A percentile compares a stretch with the other conserved stretches of the same genome.
Conservation (phyloP, 2,329 filamentous ascomycete genomes). For the Ophiocordyceps robertsii region DNA sequence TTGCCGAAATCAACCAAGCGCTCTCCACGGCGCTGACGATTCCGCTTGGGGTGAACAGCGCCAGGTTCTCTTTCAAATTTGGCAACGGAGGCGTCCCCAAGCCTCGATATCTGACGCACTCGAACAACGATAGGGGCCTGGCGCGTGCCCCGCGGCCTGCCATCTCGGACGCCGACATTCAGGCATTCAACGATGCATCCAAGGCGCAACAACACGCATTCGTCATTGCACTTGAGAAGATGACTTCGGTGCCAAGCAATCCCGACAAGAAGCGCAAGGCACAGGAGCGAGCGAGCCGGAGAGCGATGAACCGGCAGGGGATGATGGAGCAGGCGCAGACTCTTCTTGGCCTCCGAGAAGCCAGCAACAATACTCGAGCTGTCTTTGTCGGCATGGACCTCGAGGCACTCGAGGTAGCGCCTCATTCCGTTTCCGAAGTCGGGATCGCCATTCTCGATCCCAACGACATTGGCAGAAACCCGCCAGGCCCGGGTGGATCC, state of each 20-base stretch:
- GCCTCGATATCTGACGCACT: conserved; percentile 55
- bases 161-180: conserved; percentile 20
- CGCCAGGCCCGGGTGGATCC: conserved; percentile 46
- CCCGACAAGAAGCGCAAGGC: conserved; percentile 2
- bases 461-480: conserved; percentile 30
- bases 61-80: conserved; percentile 50
- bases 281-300: conserved; percentile 34
- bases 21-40: conserved; percentile 42
- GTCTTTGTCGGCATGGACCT: conserved; percentile 72
- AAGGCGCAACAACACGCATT: conserved; percentile 2
- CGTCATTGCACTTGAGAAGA: background rate
- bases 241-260: background rate
- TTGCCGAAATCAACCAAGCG: conserved; percentile 50
- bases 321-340: conserved; percentile 52
- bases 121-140: conserved; percentile 24
- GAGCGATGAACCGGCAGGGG: conserved; percentile 27
- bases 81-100: conserved; percentile 42
- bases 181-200: conserved; percentile 13
- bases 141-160: conserved; percentile 20
- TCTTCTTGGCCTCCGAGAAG: conserved; percentile 48
- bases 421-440: conserved; percentile 64
- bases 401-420: conserved; percentile 62
- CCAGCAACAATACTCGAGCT: conserved; percentile 5
- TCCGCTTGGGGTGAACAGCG: conserved; percentile 33
- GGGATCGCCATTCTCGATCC: conserved; percentile 76